Evolutionary conservation across 2,329 filamentous ascomycete species (phyloP).

Genomic region (Elsinoe fawcettii): DNA sequence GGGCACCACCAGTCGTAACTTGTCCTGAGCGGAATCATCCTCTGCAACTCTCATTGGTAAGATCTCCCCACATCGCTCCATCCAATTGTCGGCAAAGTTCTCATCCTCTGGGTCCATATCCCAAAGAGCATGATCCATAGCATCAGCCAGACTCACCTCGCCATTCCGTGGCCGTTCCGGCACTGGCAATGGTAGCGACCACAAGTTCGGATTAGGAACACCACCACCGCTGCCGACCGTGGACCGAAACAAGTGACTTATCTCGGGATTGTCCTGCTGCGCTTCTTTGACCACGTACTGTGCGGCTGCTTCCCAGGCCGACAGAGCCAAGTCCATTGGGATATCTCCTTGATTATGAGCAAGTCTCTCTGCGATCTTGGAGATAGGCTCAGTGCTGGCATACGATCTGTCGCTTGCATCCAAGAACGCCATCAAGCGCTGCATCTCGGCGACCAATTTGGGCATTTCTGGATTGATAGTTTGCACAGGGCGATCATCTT

Average conservation of each 20-base stretch:
- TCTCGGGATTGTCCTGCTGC: constrained; percentile 13
- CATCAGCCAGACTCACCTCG: constrained; percentile 21
- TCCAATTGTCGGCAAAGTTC: constrained; percentile 23
- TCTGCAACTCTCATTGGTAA: constrained; percentile 44
- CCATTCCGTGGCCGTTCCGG: constrained; percentile 24
- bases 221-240: constrained; percentile 21
- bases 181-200: constrained; percentile 9
- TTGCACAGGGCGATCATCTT: constrained; percentile 22
- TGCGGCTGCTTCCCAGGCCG: constrained; percentile 22
- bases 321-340: constrained; percentile 18
- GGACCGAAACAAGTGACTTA: constrained; percentile 24
- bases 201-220: constrained; percentile 20
- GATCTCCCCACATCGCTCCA: constrained; percentile 46
- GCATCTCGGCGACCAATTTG: constrained; percentile 48
- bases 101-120: constrained; percentile 22
- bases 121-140: constrained; percentile 28
- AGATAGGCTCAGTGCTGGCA: constrained; percentile 47
- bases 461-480: constrained; percentile 32
- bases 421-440: constrained; percentile 55
- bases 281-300: constrained; percentile 7
- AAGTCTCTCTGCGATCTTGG: constrained; percentile 30
- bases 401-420: constrained; percentile 52
- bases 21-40: constrained; percentile 25
- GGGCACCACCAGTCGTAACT: constrained; percentile 45
- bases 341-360: neutral